Evolutionary conservation across 1,284 basidiomycete species (phyloP), one percentile per base, ranked within the genome.

Genomic region (Trametes pubescens): DNA sequence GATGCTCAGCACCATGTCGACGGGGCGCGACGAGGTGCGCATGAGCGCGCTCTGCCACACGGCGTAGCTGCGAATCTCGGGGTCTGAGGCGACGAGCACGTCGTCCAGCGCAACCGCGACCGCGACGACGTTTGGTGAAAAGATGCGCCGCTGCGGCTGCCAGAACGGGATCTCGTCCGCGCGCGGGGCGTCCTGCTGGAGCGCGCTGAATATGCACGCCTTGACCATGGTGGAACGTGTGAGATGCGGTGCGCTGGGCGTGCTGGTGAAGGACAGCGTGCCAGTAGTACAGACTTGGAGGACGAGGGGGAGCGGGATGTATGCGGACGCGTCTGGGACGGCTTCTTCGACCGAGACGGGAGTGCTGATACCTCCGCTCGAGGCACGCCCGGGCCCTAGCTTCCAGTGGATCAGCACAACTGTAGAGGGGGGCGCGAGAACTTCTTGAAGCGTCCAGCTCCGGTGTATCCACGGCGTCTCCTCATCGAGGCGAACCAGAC

Each of bases 1-100:
- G 63, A 75, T 74, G 63, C 73, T 75, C 60, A 74, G 69, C 26
- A 73, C 66, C 74, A 74, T 73, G 62, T 74, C 73, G 21, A 72
- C 70, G 18, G 71, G 70, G 53, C 67, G 66, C 4, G 73, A 72
- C 8, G 74, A 72, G 44, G 73, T 72, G 34, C 71, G 66, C 68
- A 71, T 68, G 29, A 70, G 58, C 13, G 69, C 68, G 61, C 69
- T 66, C 57, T 64, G 68, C 71, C 72, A 74, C 9, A 71, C 64
- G 4, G 68, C 55, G 51, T 40, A 32, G 24, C 16, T 24, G n/a
- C 46, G 29, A 4, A 29, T n/a, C 10, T 57, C 55, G 3, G 73
- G 70, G 51, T 73, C 4, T 71, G 69, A 5, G 71, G 32, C 55
- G 13, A 18, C 34, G 40, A 24, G 40, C 32, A 71, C 40, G 71